phyloP scores from a whole-genome alignment of 2,329 filamentous ascomycete genomes.

The Phialocephala subalpina region DNA sequence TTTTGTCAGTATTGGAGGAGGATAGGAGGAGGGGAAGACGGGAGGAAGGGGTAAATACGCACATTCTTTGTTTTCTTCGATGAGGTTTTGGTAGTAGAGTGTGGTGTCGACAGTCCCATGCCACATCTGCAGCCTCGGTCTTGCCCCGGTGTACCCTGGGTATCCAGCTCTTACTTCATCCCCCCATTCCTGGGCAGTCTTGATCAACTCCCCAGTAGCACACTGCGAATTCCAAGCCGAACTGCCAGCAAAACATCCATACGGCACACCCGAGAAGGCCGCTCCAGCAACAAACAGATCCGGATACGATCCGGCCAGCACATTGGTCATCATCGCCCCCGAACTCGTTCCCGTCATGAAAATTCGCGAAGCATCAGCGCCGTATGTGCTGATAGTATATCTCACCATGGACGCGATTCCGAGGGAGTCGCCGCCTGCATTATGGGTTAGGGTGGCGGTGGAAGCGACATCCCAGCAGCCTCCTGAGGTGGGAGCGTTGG shows the following conservation, averaged over 20 bases:
- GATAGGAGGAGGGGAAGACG: not conserved
- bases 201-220: constrained; percentile 41
- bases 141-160: constrained; percentile 44
- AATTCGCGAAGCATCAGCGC: constrained; percentile 56
- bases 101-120: constrained; percentile 49
- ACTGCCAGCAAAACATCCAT: constrained; percentile 47
- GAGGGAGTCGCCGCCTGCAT: constrained; percentile 62
- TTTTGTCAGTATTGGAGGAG: not conserved
- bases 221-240: constrained; percentile 36
- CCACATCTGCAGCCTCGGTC: constrained; percentile 31
- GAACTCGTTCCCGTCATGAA: constrained; percentile 60
- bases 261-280: constrained; percentile 52
- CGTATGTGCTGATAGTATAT: constrained; percentile 58
- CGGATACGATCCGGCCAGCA: constrained; percentile 51
- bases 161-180: constrained; percentile 51
- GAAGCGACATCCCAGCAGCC: constrained; percentile 66
- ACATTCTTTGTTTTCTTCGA: constrained; percentile 54
- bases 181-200: constrained; percentile 55
- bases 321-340: constrained; percentile 58
- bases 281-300: constrained; percentile 51
- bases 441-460: constrained; percentile 53
- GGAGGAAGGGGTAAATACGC: not conserved
- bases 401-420: constrained; percentile 65
- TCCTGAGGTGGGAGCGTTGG: constrained; percentile 20
- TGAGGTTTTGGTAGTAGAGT: constrained; percentile 49